phyloP scores from a whole-genome alignment of 176 grass and related monocot species.

The Themeda triandra region DNA sequence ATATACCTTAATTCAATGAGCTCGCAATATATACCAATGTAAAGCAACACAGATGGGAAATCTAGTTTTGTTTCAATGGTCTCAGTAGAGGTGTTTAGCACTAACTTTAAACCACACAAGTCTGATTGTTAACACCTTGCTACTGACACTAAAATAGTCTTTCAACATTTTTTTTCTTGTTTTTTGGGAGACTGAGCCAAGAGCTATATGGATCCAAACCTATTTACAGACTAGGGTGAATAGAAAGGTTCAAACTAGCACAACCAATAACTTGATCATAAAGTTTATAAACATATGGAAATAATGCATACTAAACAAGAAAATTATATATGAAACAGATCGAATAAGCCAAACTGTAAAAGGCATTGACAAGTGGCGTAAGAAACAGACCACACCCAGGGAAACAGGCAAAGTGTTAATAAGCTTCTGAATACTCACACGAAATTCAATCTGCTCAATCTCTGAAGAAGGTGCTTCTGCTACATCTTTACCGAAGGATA shows the following conservation, averaged over 20 bases:
- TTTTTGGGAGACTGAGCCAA: neutral
- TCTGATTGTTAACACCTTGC: neutral
- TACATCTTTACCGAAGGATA: conserved; percentile 90
- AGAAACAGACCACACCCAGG: conserved; percentile 3
- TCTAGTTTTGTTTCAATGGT: neutral
- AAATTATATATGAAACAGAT: conserved; percentile 10
- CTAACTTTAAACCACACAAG: neutral
- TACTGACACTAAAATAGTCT: neutral
- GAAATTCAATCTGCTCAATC: conserved; percentile 83
- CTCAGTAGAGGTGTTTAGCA: neutral
- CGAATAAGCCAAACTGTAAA: neutral
- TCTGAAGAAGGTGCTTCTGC: conserved; percentile 53
- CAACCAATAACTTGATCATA: neutral
- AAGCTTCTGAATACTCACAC: conserved; percentile 51
- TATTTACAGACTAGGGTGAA: neutral
- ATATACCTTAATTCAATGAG: conserved; percentile 10
- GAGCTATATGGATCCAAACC: neutral
- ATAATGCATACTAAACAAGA: conserved; percentile 10
- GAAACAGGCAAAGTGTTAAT: conserved; percentile 12
- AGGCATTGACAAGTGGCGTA: neutral
- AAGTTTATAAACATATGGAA: neutral
- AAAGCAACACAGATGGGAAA: neutral
- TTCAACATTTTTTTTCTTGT: neutral
- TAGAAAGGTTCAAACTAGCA: conserved; percentile 1
- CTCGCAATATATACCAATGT: neutral